Conservation (phyloP, 2,329 filamentous ascomycete species). For the Dactylonectria macrodidyma region DNA sequence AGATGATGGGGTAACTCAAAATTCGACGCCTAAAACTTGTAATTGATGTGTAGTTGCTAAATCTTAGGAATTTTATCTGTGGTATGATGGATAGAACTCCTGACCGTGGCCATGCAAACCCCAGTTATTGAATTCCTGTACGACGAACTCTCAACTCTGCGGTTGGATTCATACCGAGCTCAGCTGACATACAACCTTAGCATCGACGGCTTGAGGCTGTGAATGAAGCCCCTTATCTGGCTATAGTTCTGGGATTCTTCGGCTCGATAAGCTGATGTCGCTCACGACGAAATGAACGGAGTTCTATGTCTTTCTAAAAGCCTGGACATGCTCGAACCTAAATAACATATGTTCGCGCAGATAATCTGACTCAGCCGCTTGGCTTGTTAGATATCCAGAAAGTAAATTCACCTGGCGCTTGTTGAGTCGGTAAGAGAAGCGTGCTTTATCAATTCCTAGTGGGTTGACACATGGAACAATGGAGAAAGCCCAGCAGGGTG, state of each 20-base stretch:
- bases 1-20: slow-evolving; percentile 33
- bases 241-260: background rate
- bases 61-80: background rate
- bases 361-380: background rate
- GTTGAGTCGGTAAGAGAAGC: background rate
- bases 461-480: background rate
- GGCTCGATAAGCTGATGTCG: background rate
- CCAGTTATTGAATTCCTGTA: background rate
- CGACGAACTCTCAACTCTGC: background rate
- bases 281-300: background rate
- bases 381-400: background rate
- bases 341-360: background rate
- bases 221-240: background rate
- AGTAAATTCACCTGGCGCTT: background rate
- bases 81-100: too few species aligned
- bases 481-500: background rate
- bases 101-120: too few species aligned
- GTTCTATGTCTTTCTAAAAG: background rate
- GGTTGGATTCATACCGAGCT: background rate
- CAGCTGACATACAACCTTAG: background rate
- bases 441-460: background rate
- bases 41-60: background rate
- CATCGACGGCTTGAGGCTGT: background rate
- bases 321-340: background rate
- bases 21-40: background rate